Conservation (phyloP, 169 alveolate species). For the Plasmodium coatneyi region DNA sequence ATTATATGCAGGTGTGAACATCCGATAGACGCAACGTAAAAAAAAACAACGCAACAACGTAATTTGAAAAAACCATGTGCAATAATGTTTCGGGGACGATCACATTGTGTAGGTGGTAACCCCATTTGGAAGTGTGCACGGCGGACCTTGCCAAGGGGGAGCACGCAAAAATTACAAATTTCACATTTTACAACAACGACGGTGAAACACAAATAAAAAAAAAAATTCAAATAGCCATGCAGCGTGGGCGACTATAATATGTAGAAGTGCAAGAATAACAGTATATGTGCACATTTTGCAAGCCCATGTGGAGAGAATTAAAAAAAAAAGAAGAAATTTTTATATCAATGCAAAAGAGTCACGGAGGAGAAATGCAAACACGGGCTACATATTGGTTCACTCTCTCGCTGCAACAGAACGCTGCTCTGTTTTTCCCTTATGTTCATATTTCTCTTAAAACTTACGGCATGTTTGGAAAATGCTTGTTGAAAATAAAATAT, state of each 20-base stretch:
- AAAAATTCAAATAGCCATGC: background rate
- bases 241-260: background rate
- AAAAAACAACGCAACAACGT: background rate
- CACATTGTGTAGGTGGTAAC: no score
- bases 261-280: background rate
- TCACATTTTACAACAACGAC: background rate
- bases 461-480: conserved; percentile 19
- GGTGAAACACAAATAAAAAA: background rate
- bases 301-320: background rate
- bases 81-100: background rate
- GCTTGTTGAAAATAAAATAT: background rate
- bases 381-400: background rate
- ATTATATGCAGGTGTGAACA: background rate
- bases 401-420: background rate
- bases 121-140: background rate
- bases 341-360: background rate
- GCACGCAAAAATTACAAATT: background rate
- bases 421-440: background rate
- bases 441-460: conserved; percentile 6
- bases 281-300: background rate
- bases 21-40: background rate
- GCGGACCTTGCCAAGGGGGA: background rate
- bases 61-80: background rate
- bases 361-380: background rate
- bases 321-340: background rate